A percentile compares a stretch with the other conserved stretches of the same genome.
These are phyloP conservation scores for Talaromyces sp. DNA, from an alignment of 2,329 filamentous ascomycete genomes.

Conservation along the genomic window DNA sequence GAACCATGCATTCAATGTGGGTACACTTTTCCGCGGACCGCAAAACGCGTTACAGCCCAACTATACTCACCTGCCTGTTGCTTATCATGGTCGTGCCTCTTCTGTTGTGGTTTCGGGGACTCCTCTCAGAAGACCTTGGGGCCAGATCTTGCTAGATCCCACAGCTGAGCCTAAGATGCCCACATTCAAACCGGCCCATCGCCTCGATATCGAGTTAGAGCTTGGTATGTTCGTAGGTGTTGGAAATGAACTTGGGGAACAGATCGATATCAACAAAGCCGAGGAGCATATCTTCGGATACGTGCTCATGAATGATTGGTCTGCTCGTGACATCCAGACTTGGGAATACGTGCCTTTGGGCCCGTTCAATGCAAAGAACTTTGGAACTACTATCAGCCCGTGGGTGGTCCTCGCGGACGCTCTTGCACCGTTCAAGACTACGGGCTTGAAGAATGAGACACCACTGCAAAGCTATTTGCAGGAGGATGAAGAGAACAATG, in stretches of 20 bases:
- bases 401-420: slow-evolving; percentile 78
- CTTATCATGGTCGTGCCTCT: slow-evolving; percentile 75
- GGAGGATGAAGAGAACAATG: slow-evolving; percentile 55
- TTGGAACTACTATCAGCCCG: slow-evolving; percentile 70
- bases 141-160: slow-evolving; percentile 68
- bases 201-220: slow-evolving; percentile 77
- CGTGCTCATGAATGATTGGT: slow-evolving; percentile 86
- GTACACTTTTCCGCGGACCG: slow-evolving; percentile 68
- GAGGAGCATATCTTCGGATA: slow-evolving; percentile 74
- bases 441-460: slow-evolving; percentile 53
- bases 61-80: slow-evolving; percentile 76
- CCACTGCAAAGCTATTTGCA: slow-evolving; percentile 62
- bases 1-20: slow-evolving; percentile 75
- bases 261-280: slow-evolving; percentile 62
- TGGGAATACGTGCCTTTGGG: slow-evolving; percentile 84
- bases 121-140: slow-evolving; percentile 66
- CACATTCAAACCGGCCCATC: slow-evolving; percentile 60
- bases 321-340: slow-evolving; percentile 73
- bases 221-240: slow-evolving; percentile 70
- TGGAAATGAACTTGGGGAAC: slow-evolving; percentile 62
- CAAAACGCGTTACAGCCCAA: slow-evolving; percentile 74
- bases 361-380: slow-evolving; percentile 82
- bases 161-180: slow-evolving; percentile 60
- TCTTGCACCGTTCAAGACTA: slow-evolving; percentile 62
- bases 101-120: slow-evolving; percentile 75